Percentiles rank a stretch among this genome's conserved stretches.
phyloP scores from a whole-genome alignment of 2,329 filamentous ascomycete genomes.

The Stachybotrys echinatus region DNA sequence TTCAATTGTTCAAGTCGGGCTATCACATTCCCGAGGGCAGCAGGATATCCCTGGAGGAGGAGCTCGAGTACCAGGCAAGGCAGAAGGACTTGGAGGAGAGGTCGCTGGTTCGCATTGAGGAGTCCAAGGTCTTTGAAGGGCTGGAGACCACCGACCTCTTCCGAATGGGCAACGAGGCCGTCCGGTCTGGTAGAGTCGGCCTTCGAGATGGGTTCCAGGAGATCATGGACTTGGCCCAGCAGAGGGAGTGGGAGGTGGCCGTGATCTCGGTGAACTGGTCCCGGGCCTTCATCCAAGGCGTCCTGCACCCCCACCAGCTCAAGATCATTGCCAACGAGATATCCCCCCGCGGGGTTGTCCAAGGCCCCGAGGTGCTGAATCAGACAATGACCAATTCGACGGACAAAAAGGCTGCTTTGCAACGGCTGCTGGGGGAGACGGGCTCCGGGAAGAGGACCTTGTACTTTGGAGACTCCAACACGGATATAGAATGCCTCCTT shows the following conservation, averaged over 20 bases:
- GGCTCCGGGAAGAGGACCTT: conserved; percentile 20
- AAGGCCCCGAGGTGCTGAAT: conserved; percentile 28
- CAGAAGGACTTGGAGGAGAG: conserved; percentile 37
- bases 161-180: conserved; percentile 31
- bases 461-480: conserved; percentile 56
- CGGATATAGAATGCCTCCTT: conserved; percentile 50
- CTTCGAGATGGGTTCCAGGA: conserved; percentile 35
- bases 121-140: conserved; percentile 38
- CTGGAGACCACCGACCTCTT: conserved; percentile 26
- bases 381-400: conserved; percentile 27
- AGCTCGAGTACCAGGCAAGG: conserved; percentile 37
- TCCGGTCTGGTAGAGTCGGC: conserved; percentile 22
- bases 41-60: conserved; percentile 29
- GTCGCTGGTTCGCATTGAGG: conserved; percentile 39
- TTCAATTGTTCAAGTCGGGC: conserved; percentile 25
- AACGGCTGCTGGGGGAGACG: conserved; percentile 16
- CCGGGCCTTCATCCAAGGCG: conserved; percentile 39
- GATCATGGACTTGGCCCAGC: conserved; percentile 18
- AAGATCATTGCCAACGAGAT: conserved; percentile 40
- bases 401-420: conserved; percentile 41
- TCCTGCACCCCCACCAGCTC: conserved; percentile 25
- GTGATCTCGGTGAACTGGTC: conserved; percentile 51
- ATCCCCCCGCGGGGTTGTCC: conserved; percentile 29
- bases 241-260: conserved; percentile 30
- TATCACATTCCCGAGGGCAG: conserved; percentile 25